Evolutionary conservation across 805 yeast genomes (phyloP).

Genomic region (Jamesozyma spencerorum): DNA sequence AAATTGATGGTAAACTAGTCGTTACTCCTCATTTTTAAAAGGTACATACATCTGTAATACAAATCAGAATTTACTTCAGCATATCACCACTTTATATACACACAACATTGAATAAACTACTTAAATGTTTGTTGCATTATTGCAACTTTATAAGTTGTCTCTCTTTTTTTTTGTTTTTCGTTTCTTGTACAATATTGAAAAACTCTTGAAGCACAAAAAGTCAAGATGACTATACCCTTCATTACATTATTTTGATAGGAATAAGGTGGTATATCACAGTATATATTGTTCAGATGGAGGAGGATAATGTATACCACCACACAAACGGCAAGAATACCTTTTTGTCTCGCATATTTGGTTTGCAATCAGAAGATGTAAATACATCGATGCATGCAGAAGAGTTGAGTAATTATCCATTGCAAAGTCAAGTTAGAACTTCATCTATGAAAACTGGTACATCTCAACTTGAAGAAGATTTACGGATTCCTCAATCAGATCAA

Average conservation of each 20-base stretch:
- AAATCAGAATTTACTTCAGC: too few species aligned
- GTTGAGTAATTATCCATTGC: conserved; percentile 18
- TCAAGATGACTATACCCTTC: background rate
- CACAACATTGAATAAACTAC: too few species aligned
- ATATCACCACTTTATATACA: too few species aligned
- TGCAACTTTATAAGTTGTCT: too few species aligned
- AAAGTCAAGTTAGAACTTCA: background rate
- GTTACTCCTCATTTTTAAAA: conserved; percentile 43
- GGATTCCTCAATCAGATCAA: conserved; percentile 30
- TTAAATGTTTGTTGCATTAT: too few species aligned
- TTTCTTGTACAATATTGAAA: too few species aligned
- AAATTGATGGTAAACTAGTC: conserved; percentile 45
- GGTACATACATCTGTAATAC: background rate
- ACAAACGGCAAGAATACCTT: conserved; percentile 20
- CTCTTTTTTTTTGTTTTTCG: too few species aligned
- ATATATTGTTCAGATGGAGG: conserved; percentile 4
- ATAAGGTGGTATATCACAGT: background rate
- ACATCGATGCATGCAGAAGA: conserved; percentile 23
- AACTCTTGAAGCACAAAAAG: background rate
- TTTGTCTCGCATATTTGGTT: conserved; percentile 28
- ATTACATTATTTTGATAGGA: background rate
- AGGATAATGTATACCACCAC: conserved; percentile 1
- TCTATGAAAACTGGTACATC: background rate
- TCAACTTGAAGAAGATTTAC: conserved; percentile 12
- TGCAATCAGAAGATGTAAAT: conserved; percentile 24